Evolutionary conservation across 495 filamentous ascomycete species (phyloP).

Genomic region (Pyrenopolyporus hunteri): DNA sequence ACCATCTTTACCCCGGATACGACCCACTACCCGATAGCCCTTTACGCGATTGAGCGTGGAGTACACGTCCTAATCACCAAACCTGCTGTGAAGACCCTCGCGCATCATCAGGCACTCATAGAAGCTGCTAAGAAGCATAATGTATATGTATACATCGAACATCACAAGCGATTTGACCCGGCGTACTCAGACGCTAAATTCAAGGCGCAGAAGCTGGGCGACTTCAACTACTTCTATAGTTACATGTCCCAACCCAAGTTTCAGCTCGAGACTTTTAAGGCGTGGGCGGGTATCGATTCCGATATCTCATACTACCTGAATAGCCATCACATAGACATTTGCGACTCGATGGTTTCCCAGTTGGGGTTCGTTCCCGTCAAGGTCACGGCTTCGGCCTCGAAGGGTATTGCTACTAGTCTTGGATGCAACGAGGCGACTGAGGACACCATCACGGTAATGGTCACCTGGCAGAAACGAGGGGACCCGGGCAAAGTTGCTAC

Average conservation of each 20-base stretch:
- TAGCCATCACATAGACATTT: slow-evolving; percentile 90
- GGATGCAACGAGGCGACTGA: slow-evolving; percentile 83
- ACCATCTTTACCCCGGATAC: slow-evolving; percentile 97
- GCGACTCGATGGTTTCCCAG: slow-evolving; percentile 81
- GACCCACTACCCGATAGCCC: slow-evolving; percentile 91
- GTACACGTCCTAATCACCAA: slow-evolving; percentile 95
- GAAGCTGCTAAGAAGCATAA: slow-evolving; percentile 72
- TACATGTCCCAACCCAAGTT: slow-evolving; percentile 96
- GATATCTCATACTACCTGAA: slow-evolving; percentile 97
- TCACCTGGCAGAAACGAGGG: slow-evolving; percentile 80
- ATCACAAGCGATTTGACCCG: slow-evolving; percentile 95
- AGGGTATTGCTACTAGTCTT: slow-evolving; percentile 70
- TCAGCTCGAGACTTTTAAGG: slow-evolving; percentile 94
- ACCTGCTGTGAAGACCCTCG: slow-evolving; percentile 84
- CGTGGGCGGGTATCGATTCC: slow-evolving; percentile 89
- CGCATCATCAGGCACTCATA: slow-evolving; percentile 77
- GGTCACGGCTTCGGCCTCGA: slow-evolving; percentile 77
- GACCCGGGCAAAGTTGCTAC: slow-evolving; percentile 73
- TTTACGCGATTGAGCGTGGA: slow-evolving; percentile 85
- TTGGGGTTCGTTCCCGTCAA: slow-evolving; percentile 74
- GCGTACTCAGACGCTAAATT: slow-evolving; percentile 86
- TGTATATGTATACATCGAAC: slow-evolving; percentile 93
- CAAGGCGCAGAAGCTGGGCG: slow-evolving; percentile 74
- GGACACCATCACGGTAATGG: slow-evolving; percentile 89
- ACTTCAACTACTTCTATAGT: slow-evolving; percentile 97